Base-by-base conservation (phyloP, 768 basidiomycete species). In the Podaxis sp. region DNA sequence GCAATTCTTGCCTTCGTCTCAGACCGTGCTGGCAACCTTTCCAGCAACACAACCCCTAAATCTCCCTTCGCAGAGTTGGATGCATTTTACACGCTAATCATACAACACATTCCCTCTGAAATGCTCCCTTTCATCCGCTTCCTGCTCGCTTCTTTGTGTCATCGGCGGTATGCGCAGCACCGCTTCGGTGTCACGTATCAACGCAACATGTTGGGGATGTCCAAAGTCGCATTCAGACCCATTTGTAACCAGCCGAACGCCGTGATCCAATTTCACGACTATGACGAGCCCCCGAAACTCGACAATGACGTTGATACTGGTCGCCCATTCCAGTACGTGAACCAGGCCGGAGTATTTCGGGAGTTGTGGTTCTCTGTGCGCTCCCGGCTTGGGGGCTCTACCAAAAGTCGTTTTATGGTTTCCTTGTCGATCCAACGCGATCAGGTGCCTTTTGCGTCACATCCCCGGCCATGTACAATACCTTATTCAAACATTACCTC, bases 61-160 rank as follows among this genome's bases (percentile, higher is more conserved):
- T 57, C 55, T 3, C 48, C 63, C 13, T 66, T 67, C 26, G 53
- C 54, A 7, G 55, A 57, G 12, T 59, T 70, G 17, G 68, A 67
- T 39, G 49, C 12, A 0, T 59, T 70, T 17, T 71, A 63, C 13
- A 63, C 61, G 12, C 42, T 60, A 15, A 39, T 69, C 24, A 44
- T 61, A 40, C 17, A 52, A 6, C 57, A 13, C 19, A 55, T 44
- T 33, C 39, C 56, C n/a, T 67, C 68, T 73, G 58, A 72, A 69
- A 62, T 76, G 73, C 67, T 73, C 63, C 64, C 74, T 73, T n/a
- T 68, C 74, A 28, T 73, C 74, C 15, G 72, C 71, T 17, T 73
- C 73, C 13, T 60, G 3, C 33, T 71, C 71, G 12, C 6, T 11
- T 4, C 53, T 1, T 15, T 53, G 6, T 61, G 26, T n/a, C 46